Conservation (phyloP, 495 filamentous ascomycete species). For the Arthonia radiata region DNA sequence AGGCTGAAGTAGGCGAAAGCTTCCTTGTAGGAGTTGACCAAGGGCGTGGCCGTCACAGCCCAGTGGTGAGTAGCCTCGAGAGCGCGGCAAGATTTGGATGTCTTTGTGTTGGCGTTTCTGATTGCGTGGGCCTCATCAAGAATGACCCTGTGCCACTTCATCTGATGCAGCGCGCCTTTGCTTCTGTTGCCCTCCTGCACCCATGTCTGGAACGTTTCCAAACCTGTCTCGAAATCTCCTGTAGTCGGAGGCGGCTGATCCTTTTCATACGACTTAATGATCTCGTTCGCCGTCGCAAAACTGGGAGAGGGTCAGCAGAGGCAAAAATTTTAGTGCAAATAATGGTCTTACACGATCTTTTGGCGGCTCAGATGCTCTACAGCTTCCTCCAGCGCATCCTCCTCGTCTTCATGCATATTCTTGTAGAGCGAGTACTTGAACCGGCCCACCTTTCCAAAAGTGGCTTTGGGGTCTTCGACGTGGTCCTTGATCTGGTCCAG, state of each 20-base stretch:
- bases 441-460: no score
- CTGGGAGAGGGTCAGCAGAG: no score
- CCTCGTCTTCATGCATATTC: no score
- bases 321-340: slow-evolving; percentile 4
- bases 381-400: slow-evolving; percentile 5
- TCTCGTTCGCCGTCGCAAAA: slow-evolving; percentile 28
- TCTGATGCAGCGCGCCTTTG: slow-evolving; percentile 20
- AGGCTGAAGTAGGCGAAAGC: slow-evolving; percentile 38
- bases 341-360: slow-evolving; percentile 6
- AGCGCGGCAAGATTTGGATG: slow-evolving; percentile 26
- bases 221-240: slow-evolving; percentile 8
- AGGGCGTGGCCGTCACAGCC: slow-evolving; percentile 35
- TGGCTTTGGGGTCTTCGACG: no score
- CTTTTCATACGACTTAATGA: slow-evolving; percentile 25
- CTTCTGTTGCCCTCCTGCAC: slow-evolving; percentile 10
- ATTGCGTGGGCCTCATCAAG: slow-evolving; percentile 39
- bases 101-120: slow-evolving; percentile 26
- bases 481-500: no score
- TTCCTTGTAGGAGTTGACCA: slow-evolving; percentile 26
- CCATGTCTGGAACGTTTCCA: no score
- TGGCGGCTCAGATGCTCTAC: no score
- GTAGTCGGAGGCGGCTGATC: slow-evolving; percentile 9
- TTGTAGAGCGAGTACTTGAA: no score
- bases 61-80: slow-evolving; percentile 30
- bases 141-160: slow-evolving; percentile 28